A percentile compares a stretch with the other conserved stretches of the same genome.
These are phyloP conservation scores for Sarocladium kiliense DNA, from an alignment of 2,329 filamentous ascomycete species.

Conservation along the genomic window DNA sequence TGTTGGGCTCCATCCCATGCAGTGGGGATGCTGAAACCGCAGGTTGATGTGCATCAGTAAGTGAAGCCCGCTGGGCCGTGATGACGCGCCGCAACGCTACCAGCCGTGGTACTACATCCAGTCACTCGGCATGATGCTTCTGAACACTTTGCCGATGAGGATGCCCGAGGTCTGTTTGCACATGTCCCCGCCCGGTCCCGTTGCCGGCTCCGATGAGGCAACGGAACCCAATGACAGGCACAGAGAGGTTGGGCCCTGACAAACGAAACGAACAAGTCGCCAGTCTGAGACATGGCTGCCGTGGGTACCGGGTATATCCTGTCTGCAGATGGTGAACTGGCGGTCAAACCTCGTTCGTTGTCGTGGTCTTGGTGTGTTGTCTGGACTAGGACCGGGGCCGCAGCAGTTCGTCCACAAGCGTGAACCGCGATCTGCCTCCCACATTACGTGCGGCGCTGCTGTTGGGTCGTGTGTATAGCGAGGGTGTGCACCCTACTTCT, in stretches of 20 bases:
- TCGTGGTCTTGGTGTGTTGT: conserved; percentile 11
- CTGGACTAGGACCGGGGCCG: conserved; percentile 19
- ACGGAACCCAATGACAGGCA: not conserved
- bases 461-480: not conserved
- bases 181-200: not conserved
- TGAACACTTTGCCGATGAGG: no score
- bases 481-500: conserved; percentile 3
- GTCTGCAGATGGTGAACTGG: conserved; percentile 35
- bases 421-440: conserved; percentile 33
- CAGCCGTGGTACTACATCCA: no score
- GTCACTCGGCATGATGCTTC: no score
- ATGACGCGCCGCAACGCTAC: conserved; percentile 1
- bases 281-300: conserved; percentile 9
- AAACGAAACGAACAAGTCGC: conserved; percentile 5
- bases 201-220: not conserved
- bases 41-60: conserved; percentile 6
- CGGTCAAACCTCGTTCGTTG: conserved; percentile 31
- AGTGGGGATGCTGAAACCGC: conserved; percentile 9
- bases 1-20: conserved; percentile 6
- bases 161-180: not conserved
- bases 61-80: not conserved
- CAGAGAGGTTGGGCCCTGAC: conserved; percentile 1
- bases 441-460: conserved; percentile 6
- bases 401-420: conserved; percentile 21
- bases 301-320: conserved; percentile 6